Conservation (phyloP, 2,329 filamentous ascomycete genomes). For the Cryphonectria nitschkei region DNA sequence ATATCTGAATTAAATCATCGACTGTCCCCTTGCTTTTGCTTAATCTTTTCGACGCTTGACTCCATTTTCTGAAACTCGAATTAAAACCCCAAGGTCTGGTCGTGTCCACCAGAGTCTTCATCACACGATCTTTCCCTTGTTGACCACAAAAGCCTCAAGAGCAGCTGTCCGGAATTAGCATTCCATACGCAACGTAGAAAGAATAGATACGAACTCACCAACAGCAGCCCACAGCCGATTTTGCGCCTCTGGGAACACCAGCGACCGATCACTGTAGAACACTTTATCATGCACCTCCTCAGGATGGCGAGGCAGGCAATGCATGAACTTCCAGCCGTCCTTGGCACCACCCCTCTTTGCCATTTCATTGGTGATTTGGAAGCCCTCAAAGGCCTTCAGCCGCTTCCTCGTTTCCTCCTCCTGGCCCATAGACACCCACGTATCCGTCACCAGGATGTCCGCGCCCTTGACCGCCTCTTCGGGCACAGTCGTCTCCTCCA, state of each 20-base stretch:
- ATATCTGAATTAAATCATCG: constrained; percentile 18
- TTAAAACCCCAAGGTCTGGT: too few species aligned
- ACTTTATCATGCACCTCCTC: constrained; percentile 96
- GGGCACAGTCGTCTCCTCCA: constrained; percentile 77
- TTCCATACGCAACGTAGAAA: neutral
- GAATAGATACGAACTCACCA: constrained; percentile 50
- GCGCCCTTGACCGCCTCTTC: constrained; percentile 85
- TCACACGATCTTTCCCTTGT: constrained; percentile 75
- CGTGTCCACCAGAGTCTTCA: neutral
- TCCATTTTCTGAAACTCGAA: neutral
- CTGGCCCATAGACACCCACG: constrained; percentile 98
- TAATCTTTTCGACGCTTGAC: constrained; percentile 18
- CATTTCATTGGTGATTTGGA: constrained; percentile 87
- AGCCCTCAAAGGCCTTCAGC: constrained; percentile 81
- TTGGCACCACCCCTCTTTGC: constrained; percentile 85
- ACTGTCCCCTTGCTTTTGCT: constrained; percentile 13
- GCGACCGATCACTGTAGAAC: constrained; percentile 82
- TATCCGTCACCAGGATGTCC: constrained; percentile 92
- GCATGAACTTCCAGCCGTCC: constrained; percentile 95
- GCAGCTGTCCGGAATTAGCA: constrained; percentile 54
- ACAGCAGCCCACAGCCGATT: constrained; percentile 93
- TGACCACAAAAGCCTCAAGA: constrained; percentile 89
- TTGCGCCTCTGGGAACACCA: constrained; percentile 94
- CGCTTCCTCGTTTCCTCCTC: constrained; percentile 81
- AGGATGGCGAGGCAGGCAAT: constrained; percentile 87